Conservation (phyloP, 768 basidiomycete species). For the Suillus subluteus region DNA sequence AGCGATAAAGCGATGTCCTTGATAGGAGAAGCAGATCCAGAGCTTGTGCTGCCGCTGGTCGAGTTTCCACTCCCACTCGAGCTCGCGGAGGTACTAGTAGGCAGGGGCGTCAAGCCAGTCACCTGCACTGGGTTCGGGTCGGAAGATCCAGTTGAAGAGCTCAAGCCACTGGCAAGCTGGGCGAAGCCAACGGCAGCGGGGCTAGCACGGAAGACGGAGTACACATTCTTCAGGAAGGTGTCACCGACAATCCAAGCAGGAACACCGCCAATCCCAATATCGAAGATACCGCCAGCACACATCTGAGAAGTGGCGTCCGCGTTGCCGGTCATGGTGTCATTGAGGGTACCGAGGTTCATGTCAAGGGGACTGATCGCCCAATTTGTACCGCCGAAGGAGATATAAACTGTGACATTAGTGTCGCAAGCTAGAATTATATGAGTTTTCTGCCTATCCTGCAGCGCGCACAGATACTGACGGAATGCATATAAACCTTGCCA, state of each 20-base stretch:
- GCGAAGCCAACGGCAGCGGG: conserved; percentile 36
- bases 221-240: conserved; percentile 59
- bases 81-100: conserved; percentile 8
- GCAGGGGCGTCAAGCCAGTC: neutral
- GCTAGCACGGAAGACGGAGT: conserved; percentile 31
- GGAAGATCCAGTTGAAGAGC: neutral
- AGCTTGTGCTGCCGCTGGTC: neutral
- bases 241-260: conserved; percentile 74
- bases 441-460: conserved; percentile 5
- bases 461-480: conserved; percentile 51
- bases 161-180: conserved; percentile 25
- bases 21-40: conserved; percentile 11
- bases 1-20: conserved; percentile 17
- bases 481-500: conserved; percentile 75
- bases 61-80: conserved; percentile 10
- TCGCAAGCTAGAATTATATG: conserved; percentile 63
- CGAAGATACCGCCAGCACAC: conserved; percentile 76
- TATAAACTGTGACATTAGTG: conserved; percentile 54
- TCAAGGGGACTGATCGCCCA: conserved; percentile 81
- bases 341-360: conserved; percentile 73
- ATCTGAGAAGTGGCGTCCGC: conserved; percentile 23
- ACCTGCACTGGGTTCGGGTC: neutral
- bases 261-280: conserved; percentile 55
- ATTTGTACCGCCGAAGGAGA: conserved; percentile 76
- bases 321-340: conserved; percentile 23